Evolutionary conservation across 2,329 filamentous ascomycete genomes (phyloP), one percentile per base, ranked within the genome.

Genomic region (Acephala macrosclerotiorum): DNA sequence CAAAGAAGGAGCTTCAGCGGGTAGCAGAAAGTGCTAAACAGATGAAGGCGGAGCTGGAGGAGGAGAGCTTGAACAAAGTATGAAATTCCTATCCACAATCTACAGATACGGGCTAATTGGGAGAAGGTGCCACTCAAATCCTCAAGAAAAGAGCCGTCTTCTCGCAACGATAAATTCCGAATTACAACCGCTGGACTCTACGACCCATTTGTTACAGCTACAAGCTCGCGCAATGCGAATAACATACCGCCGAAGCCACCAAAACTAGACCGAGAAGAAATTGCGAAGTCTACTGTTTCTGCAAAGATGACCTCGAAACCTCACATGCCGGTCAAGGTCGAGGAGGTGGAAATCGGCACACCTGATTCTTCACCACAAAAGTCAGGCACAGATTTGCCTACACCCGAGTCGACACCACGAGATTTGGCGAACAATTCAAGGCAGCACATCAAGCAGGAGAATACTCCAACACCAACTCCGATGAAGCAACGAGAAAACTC

Each of bases 31-130:
- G 20, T 49, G 58, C 58, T 1, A 45, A 26, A 29, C 58, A 35
- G 6, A 49, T 60, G 42, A 60, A 25, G 33, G 33, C 51, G 11
- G 45, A 53, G 12, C n/a, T 61, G 12, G 47, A 61, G 22, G 53
- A 36, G 11, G 59, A 42, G 33, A 33, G 20, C 20, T 22, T 16
- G n/a, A 20, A 55, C 16, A 42, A n/a, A 36, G 59, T 61, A 61
- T 12, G 47, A n/a, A 49, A 22, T 49, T 12, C n/a, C 20, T 14
- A 2, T 22, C n/a, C 9, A 22, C 4, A 49, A 22, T n/a, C n/a
- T 49, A 2, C 20, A 7, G 11, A 49, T 22, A 22, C 12, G 18
- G 22, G 11, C 45, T 49, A 49, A 49, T 25, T 25, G 9, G 1
- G 7, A 4, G n/a, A 49, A 49, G 45, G 12, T 22, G 29, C 4